Evolutionary conservation across 495 filamentous ascomycete genomes (phyloP).

Genomic region (Pyrenopolyporus hunteri): DNA sequence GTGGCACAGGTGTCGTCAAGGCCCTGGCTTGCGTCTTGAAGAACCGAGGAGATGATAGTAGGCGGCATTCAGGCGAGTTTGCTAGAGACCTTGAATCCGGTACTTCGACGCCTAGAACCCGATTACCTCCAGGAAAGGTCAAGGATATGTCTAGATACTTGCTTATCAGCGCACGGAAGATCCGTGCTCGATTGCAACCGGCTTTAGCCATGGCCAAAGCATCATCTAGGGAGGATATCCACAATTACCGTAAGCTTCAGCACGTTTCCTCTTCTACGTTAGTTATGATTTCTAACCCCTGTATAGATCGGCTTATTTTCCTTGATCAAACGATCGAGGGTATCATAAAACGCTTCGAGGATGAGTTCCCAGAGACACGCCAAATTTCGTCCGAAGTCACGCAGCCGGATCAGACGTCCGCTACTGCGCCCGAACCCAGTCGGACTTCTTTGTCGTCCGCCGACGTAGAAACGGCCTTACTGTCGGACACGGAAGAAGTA

Average conservation of each 20-base stretch:
- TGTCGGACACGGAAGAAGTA: conserved; percentile 49
- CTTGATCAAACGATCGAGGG: conserved; percentile 85
- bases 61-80: conserved; percentile 54
- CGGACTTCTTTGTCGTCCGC: conserved; percentile 32
- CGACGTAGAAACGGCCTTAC: conserved; percentile 37
- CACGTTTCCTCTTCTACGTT: neutral
- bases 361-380: conserved; percentile 91
- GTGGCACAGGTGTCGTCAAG: conserved; percentile 93
- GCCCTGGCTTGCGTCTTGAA: conserved; percentile 87
- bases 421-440: conserved; percentile 45
- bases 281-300: conserved; percentile 36
- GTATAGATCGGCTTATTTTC: conserved; percentile 78
- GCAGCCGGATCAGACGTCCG: conserved; percentile 41
- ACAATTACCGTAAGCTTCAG: conserved; percentile 73
- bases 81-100: conserved; percentile 48
- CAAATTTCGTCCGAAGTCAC: conserved; percentile 54
- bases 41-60: conserved; percentile 67
- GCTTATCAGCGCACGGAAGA: conserved; percentile 83
- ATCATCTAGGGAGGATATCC: conserved; percentile 56
- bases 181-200: conserved; percentile 80
- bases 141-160: conserved; percentile 93
- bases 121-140: conserved; percentile 64
- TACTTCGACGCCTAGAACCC: conserved; percentile 17
- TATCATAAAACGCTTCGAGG: conserved; percentile 94
- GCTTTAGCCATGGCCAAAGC: conserved; percentile 76